A percentile compares a stretch with the other conserved stretches of the same genome.
Conservation (phyloP, 2,329 filamentous ascomycete species). For the Teratosphaeria pseudoeucalypti region DNA sequence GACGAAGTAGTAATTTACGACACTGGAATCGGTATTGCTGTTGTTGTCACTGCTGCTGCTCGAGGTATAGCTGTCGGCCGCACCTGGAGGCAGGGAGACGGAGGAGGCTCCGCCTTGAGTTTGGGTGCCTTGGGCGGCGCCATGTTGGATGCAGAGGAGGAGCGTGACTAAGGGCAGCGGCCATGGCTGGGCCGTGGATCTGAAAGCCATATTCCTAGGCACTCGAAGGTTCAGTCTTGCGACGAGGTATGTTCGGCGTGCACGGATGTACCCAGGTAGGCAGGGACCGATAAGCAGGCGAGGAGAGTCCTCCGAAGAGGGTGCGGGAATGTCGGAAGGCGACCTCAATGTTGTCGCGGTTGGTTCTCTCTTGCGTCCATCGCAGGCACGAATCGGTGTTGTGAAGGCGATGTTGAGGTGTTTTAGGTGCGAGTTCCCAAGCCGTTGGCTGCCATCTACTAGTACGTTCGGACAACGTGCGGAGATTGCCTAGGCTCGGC, state of each 20-base stretch:
- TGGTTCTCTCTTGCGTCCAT: neutral
- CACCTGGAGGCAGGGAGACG: neutral
- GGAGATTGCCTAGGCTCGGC: neutral
- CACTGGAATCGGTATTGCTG: neutral
- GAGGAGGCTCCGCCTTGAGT: neutral
- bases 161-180: neutral
- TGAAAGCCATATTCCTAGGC: neutral
- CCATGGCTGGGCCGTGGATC: neutral
- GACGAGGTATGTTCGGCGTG: neutral
- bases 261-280: neutral
- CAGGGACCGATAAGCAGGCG: neutral
- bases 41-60: neutral
- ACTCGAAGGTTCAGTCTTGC: neutral
- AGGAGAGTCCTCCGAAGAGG: neutral
- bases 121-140: neutral
- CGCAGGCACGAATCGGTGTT: neutral
- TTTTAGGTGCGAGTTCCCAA: neutral
- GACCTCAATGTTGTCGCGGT: neutral
- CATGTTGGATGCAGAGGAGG: neutral
- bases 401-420: neutral
- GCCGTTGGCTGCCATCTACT: neutral
- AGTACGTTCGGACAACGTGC: neutral
- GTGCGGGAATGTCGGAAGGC: neutral
- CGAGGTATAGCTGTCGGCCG: neutral
- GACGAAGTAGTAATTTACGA: slow-evolving; percentile 44